Evolutionary conservation across 2,329 filamentous ascomycete species (phyloP), one percentile per base, ranked within the genome.

Genomic region (Aureobasidium vineae): DNA sequence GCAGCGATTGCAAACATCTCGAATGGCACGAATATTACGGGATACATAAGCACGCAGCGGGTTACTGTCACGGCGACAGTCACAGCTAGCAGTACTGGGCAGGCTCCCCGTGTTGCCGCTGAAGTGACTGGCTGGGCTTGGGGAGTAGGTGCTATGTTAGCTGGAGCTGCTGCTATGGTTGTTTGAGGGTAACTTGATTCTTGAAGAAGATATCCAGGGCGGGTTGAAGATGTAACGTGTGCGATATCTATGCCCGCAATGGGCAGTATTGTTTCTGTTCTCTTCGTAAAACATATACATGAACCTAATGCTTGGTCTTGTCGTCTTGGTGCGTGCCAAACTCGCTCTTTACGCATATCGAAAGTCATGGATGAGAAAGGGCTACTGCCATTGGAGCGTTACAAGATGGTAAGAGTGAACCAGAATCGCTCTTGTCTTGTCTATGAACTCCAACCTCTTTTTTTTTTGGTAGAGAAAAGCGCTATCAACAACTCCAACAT

Each of bases 41-140:
- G 41, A 15, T 47, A 47, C 33, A 38, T 64, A 10, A 63, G 59
- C 15, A 63, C 45, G 8, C 33, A 38, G 26, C 33, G 49, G 6
- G 43, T 54, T 19, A 64, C 61, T 43, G 61, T 64, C 7, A 64
- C 49, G 7, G 61, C 38, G 23, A 64, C 61, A 8, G 61, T 64
- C 19, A 64, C 61, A 2, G 47, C 61, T 7, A 64, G 45, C 5
- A 53, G 47, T 45, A 33, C 36, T 23, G 49, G 36, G 5, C 47
- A 50, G 26, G 59, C 59, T 28, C 21, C n/a, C 26, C 45, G 36
- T 23, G 49, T 41, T 31, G 61, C 40, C 16, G 49, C 47, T 5
- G 26, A 45, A 38, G 38, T 64, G 33, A 45, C 47, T 8, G 61
- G 47, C 19, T 64, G 61, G 61, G 49, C 49, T 33, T 64, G 47